phyloP scores from a whole-genome alignment of 2,329 filamentous ascomycete species.

The Pseudohalonectria lignicola region DNA sequence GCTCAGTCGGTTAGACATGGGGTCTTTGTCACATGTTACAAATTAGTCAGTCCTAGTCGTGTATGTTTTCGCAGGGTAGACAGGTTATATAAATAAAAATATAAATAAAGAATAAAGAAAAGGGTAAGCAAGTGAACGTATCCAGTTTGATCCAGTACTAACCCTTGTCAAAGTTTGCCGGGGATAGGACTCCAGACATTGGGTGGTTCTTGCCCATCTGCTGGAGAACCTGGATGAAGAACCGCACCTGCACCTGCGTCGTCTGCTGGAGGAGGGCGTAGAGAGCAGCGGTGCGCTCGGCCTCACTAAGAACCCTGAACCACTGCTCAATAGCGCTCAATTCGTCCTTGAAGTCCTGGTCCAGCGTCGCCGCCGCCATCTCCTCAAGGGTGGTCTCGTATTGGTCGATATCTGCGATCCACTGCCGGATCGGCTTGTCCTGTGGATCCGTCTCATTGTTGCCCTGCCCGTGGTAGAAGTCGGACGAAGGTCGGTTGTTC shows the following conservation, averaged over 20 bases:
- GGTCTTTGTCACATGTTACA: slow-evolving; percentile 58
- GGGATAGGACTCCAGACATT: slow-evolving; percentile 90
- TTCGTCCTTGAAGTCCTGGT: slow-evolving; percentile 99
- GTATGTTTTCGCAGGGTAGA: too few relatives aligned
- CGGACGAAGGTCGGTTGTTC: slow-evolving; percentile 72
- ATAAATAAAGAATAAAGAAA: too few relatives aligned
- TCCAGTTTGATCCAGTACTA: too few relatives aligned
- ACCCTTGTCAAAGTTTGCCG: slow-evolving; percentile 96
- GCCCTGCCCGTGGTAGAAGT: slow-evolving; percentile 71
- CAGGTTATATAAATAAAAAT: too few relatives aligned
- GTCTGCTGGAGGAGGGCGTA: slow-evolving; percentile 97
- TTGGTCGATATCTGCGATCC: slow-evolving; percentile 98
- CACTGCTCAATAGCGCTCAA: slow-evolving; percentile 98
- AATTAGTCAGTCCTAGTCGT: too few relatives aligned
- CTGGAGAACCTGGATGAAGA: slow-evolving; percentile 97
- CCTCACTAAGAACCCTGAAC: slow-evolving; percentile 95
- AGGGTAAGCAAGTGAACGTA: too few relatives aligned
- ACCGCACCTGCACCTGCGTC: slow-evolving; percentile 95
- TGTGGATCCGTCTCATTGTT: slow-evolving; percentile 68
- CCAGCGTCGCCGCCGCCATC: slow-evolving; percentile 96
- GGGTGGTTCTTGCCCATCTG: slow-evolving; percentile 99
- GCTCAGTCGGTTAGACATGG: slow-evolving; percentile 90
- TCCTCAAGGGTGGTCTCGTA: slow-evolving; percentile 98
- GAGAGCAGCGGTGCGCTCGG: slow-evolving; percentile 86
- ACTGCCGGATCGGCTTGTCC: slow-evolving; percentile 92